These are phyloP conservation scores for Phalaenopsis hybrid DNA, from an alignment of 116 monocot genomes.

Conservation along the genomic window DNA sequence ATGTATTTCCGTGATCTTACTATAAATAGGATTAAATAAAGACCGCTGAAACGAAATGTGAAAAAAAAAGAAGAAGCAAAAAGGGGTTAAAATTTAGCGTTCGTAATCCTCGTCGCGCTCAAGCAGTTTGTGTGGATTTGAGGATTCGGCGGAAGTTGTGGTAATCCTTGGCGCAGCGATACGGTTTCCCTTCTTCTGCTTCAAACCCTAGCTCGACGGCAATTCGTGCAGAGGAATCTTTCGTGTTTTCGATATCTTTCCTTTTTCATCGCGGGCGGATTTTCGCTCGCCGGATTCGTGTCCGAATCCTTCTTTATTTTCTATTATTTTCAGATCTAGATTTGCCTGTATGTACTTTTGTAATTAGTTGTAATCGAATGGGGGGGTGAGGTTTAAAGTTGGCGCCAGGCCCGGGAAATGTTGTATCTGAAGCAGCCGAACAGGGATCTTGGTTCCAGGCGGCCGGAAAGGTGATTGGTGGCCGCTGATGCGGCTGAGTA, in stretches of 20 bases:
- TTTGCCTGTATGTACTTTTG: not conserved
- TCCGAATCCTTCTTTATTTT: not conserved
- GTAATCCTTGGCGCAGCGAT: constrained; percentile 7
- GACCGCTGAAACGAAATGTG: not conserved
- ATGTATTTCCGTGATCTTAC: not conserved
- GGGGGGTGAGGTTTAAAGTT: too few species aligned
- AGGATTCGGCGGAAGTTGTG: constrained; percentile 6
- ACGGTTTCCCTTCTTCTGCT: not conserved
- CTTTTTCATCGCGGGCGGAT: not conserved
- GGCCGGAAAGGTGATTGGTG: constrained; percentile 1
- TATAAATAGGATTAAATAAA: not conserved
- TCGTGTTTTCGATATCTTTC: not conserved
- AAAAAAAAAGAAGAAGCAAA: not conserved
- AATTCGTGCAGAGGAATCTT: not conserved
- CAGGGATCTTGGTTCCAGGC: constrained; percentile 16
- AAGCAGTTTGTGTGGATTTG: constrained; percentile 5
- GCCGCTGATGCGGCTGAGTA: constrained; percentile 13
- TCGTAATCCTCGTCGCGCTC: constrained; percentile 7
- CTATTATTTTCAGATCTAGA: not conserved
- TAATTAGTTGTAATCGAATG: not conserved
- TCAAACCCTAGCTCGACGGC: not conserved
- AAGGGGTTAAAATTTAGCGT: not conserved
- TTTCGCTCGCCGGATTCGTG: not conserved
- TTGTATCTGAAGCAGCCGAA: constrained; percentile 26
- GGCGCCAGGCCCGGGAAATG: constrained; percentile 3